phyloP scores from a whole-genome alignment of 169 alveolate species.

The Cryptosporidium baileyi region DNA sequence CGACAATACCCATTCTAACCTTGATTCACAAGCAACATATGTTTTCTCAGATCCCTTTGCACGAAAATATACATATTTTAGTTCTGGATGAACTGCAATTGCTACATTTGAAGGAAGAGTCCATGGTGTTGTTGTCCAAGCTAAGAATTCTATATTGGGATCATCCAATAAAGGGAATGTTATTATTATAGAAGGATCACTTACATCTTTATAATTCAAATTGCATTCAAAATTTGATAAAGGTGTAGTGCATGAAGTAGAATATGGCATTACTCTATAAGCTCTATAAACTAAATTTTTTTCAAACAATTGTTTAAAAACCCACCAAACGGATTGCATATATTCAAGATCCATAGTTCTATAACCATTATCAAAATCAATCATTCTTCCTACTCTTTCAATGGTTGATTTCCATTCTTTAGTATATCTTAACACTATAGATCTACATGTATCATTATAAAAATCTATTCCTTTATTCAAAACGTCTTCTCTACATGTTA shows the following conservation, averaged over 20 bases:
- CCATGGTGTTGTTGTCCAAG: slow-evolving; percentile 99
- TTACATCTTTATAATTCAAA: slow-evolving; percentile 92
- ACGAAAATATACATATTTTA: slow-evolving; percentile 87
- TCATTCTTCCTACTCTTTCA: slow-evolving; percentile 97
- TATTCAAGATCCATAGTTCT: slow-evolving; percentile 95
- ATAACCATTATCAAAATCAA: slow-evolving; percentile 98
- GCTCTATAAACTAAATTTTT: slow-evolving; percentile 94
- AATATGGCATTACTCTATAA: slow-evolving; percentile 98
- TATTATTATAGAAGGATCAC: slow-evolving; percentile 94
- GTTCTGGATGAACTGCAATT: slow-evolving; percentile 91
- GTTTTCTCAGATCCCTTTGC: slow-evolving; percentile 76
- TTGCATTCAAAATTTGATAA: slow-evolving; percentile 95
- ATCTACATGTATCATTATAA: slow-evolving; percentile 89
- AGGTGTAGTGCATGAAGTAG: slow-evolving; percentile 95
- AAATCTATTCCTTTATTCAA: slow-evolving; percentile 87
- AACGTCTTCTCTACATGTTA: slow-evolving; percentile 89
- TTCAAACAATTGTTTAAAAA: slow-evolving; percentile 87
- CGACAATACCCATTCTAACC: slow-evolving; percentile 79
- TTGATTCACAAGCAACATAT: slow-evolving; percentile 88
- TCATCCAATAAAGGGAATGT: slow-evolving; percentile 89
- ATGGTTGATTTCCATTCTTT: slow-evolving; percentile 90
- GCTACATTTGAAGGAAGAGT: slow-evolving; percentile 98
- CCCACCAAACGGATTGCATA: slow-evolving; percentile 98
- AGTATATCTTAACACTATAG: slow-evolving; percentile 95
- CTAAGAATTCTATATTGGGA: slow-evolving; percentile 82